These are phyloP conservation scores for Dacryopinax primogenitus DNA, from an alignment of 768 basidiomycete species.

Conservation along the genomic window DNA sequence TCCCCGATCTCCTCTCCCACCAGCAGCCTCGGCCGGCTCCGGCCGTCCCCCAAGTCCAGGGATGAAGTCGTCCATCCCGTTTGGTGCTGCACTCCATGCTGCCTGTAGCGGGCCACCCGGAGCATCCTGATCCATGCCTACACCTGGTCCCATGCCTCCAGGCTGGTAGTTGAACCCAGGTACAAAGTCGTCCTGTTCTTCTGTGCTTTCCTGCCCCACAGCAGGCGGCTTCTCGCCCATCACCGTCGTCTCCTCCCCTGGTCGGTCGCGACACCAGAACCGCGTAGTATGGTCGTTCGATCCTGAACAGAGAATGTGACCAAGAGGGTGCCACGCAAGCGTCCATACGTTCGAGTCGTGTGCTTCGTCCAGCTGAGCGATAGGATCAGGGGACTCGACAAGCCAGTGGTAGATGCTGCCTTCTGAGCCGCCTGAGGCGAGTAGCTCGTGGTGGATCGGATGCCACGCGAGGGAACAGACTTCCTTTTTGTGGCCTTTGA, in stretches of 20 bases:
- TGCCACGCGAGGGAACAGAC: slow-evolving; percentile 97
- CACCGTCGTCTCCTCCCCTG: slow-evolving; percentile 65
- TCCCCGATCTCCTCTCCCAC: slow-evolving; percentile 22
- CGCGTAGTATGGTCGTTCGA: slow-evolving; percentile 98
- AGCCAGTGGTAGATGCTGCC: slow-evolving; percentile 93
- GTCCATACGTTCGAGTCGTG: slow-evolving; percentile 98
- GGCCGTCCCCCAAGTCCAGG: slow-evolving; percentile 46
- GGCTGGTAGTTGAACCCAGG: slow-evolving; percentile 17
- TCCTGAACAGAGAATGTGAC: slow-evolving; percentile 83
- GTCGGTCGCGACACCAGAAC: slow-evolving; percentile 93
- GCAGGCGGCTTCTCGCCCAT: slow-evolving; percentile 62
- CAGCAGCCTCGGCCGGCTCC: slow-evolving; percentile 22
- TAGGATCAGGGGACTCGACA: slow-evolving; percentile 40
- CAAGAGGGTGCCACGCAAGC: slow-evolving; percentile 87
- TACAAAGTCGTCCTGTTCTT: slow-evolving; percentile 17
- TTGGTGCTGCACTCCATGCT: slow-evolving; percentile 27
- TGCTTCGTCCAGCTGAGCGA: slow-evolving; percentile 80
- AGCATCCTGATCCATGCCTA: not conserved
- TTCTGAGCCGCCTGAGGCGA: slow-evolving; percentile 89
- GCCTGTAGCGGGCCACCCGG: not conserved
- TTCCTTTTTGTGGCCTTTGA: slow-evolving; percentile 97
- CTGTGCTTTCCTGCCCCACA: slow-evolving; percentile 34
- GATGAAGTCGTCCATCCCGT: slow-evolving; percentile 41
- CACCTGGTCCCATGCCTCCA: too few species aligned
- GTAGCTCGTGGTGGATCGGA: slow-evolving; percentile 70